Conservation (phyloP, 176 grass and related monocot species). For the Aegilops longissima region DNA sequence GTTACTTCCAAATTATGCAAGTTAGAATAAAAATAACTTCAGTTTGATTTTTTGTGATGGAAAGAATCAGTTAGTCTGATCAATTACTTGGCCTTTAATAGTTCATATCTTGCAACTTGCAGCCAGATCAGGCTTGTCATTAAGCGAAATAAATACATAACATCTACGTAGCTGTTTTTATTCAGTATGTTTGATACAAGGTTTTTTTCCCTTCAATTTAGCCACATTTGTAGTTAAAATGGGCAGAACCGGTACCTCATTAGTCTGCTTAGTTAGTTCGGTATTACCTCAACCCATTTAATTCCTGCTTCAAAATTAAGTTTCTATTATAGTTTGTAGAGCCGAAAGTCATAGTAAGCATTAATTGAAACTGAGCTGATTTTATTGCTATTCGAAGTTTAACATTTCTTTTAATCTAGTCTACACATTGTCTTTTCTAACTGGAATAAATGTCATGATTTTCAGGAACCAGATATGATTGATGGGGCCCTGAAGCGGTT, state of each 20-base stretch:
- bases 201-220: not conserved
- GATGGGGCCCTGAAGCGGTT: conserved; percentile 51
- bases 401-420: too few relatives aligned
- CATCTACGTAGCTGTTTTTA: not conserved
- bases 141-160: not conserved
- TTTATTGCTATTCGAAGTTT: not conserved
- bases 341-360: not conserved
- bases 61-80: not conserved
- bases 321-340: not conserved
- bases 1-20: not conserved
- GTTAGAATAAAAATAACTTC: not conserved
- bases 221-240: not conserved
- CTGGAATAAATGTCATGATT: not conserved
- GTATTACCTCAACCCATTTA: not conserved
- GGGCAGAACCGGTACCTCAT: not conserved
- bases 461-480: conserved; percentile 50
- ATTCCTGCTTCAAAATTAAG: not conserved
- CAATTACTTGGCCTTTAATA: not conserved
- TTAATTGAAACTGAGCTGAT: not conserved
- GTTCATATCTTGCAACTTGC: too few relatives aligned
- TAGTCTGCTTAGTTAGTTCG: not conserved
- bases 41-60: not conserved
- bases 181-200: not conserved
- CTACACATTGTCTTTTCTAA: not conserved
- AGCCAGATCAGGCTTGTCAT: not conserved